Conservation (phyloP, 352 stramenopile species). For the Globisporangium echinulatum region DNA sequence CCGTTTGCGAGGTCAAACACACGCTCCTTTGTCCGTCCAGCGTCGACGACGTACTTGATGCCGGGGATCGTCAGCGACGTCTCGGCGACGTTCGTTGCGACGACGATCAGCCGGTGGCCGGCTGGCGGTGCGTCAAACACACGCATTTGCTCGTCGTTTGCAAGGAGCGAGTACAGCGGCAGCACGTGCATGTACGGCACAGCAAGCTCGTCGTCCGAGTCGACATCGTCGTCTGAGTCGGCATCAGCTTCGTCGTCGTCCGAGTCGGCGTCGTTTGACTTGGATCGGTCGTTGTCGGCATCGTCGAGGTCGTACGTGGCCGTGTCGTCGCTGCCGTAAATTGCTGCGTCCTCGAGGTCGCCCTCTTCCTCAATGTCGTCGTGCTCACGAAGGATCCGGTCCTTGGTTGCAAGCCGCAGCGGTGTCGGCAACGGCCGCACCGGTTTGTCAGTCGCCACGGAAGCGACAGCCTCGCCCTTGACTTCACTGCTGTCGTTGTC, state of each 20-base stretch:
- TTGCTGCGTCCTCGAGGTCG: constrained; percentile 58
- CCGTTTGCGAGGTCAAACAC: constrained; percentile 91
- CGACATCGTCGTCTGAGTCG: constrained; percentile 65
- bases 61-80: constrained; percentile 94
- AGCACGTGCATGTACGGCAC: constrained; percentile 89
- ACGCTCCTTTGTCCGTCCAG: constrained; percentile 93
- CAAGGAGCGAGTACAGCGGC: constrained; percentile 95
- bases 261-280: constrained; percentile 42
- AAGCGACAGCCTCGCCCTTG: too few species aligned
- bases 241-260: constrained; percentile 27
- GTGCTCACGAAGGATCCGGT: constrained; percentile 63
- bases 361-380: constrained; percentile 81
- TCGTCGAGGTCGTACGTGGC: constrained; percentile 43
- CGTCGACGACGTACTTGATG: constrained; percentile 97
- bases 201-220: constrained; percentile 56
- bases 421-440: constrained; percentile 1
- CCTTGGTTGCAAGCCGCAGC: constrained; percentile 16
- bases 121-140: constrained; percentile 85
- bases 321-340: constrained; percentile 49
- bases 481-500: background rate
- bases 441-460: background rate
- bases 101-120: constrained; percentile 90
- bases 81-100: constrained; percentile 98
- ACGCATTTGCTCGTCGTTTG: constrained; percentile 93
- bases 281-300: constrained; percentile 7